Evolutionary conservation across 2,329 filamentous ascomycete genomes (phyloP).

Genomic region (Didymella sp.): DNA sequence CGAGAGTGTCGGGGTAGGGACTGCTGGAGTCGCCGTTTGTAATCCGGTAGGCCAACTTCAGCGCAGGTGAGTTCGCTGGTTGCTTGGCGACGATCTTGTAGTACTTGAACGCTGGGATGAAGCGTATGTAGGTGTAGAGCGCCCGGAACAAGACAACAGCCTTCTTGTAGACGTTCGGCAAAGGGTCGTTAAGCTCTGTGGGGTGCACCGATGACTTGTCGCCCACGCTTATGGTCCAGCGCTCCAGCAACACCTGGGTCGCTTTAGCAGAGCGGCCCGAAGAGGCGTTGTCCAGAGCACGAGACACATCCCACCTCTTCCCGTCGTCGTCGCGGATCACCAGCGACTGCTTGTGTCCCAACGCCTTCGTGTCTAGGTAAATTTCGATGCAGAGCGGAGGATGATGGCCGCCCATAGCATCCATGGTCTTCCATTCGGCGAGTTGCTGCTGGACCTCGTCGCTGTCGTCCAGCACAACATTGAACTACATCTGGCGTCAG

Average conservation of each 20-base stretch:
- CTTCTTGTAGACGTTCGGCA: constrained; percentile 96
- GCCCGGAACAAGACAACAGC: constrained; percentile 93
- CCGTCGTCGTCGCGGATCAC: constrained; percentile 88
- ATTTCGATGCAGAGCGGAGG: constrained; percentile 89
- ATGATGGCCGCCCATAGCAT: constrained; percentile 77
- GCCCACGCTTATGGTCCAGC: constrained; percentile 87
- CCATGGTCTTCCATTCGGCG: constrained; percentile 79
- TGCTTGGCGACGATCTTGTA: constrained; percentile 76
- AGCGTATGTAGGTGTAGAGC: constrained; percentile 79
- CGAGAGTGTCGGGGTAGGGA: constrained; percentile 71
- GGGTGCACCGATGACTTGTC: constrained; percentile 62
- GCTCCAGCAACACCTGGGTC: constrained; percentile 83
- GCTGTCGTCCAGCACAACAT: constrained; percentile 91
- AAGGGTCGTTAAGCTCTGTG: constrained; percentile 62
- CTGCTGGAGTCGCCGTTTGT: constrained; percentile 64
- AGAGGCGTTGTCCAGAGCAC: constrained; percentile 73
- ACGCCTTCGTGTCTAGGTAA: constrained; percentile 79
- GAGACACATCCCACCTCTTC: constrained; percentile 90
- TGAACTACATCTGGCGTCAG: constrained; percentile 70
- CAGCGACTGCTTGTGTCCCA: constrained; percentile 84
- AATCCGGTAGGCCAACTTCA: constrained; percentile 84
- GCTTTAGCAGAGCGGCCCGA: constrained; percentile 51
- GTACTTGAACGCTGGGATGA: constrained; percentile 87
- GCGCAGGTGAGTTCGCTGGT: constrained; percentile 64
- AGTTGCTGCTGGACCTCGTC: constrained; percentile 85